Evolutionary conservation across 1,284 basidiomycete species (phyloP), one percentile per base, ranked within the genome.

Genomic region (Inonotus hispidus): DNA sequence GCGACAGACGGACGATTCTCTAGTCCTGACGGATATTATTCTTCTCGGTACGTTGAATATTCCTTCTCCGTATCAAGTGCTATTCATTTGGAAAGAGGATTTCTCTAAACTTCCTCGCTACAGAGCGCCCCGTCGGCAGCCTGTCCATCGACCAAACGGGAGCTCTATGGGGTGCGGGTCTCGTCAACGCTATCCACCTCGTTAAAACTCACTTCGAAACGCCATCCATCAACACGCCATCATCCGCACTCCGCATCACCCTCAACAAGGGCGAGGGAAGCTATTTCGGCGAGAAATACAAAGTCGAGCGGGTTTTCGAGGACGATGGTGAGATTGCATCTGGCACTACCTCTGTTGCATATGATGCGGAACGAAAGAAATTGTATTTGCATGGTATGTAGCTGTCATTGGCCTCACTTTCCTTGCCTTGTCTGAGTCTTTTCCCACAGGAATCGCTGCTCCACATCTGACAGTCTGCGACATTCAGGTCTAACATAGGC

Each of bases 251-350:
- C 50, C 78, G 80, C n/a, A 72, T 88, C 52, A 77, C 82, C 0
- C 70, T 77, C 49, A 87, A 87, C 66, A 76, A 73, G 2, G 81
- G 80, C 5, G 66, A 71, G 5, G 69, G 72, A 27, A 74, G 80
- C 5, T 86, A 82, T 67, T 86, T 81, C 61, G 85, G 84, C n/a
- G 78, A 84, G 63, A 88, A 87, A 65, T 84, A 80, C 66, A 80
- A 75, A 52, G 68, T 85, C n/a, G 79, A 84, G 58, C 86, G 81
- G 77, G 84, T 79, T n/a, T 84, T 87, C 60, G 84, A 87, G 70
- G 84, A 88, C 68, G 75, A 83, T 65, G 87, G 87, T 6, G 71
- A 67, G 11, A 58, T 85, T 23, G 79, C 77, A 7, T 78, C 78
- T n/a, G 82, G 79, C 13, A 71, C 75, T 39, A 88, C 86, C 1